Percentiles rank a stretch among this genome's conserved stretches.
These are phyloP conservation scores for Colletotrichum tanaceti DNA, from an alignment of 2,329 filamentous ascomycete species.

Conservation along the genomic window DNA sequence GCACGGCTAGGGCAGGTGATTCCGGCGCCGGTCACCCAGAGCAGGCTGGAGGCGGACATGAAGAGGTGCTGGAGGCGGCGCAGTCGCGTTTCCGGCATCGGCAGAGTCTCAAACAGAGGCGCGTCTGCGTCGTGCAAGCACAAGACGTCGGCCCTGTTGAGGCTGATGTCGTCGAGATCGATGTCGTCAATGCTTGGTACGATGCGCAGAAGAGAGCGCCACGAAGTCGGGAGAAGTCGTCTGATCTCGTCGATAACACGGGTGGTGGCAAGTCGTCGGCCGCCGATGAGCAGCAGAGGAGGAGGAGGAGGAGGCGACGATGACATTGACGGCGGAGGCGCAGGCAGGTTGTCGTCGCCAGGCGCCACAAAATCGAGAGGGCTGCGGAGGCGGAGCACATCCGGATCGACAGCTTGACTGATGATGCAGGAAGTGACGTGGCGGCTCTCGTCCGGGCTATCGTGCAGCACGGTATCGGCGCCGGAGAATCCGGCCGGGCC, in stretches of 20 bases:
- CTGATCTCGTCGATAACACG: not conserved
- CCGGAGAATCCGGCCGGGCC: no score
- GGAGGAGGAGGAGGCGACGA: no score
- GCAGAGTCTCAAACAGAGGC: not conserved
- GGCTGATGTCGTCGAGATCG: constrained; percentile 1
- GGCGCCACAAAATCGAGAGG: no score
- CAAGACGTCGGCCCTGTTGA: not conserved
- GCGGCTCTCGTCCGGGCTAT: no score
- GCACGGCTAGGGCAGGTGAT: not conserved
- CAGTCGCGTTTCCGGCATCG: constrained; percentile 4
- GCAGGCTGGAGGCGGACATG: not conserved
- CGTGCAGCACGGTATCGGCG: no score
- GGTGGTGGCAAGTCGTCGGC: not conserved
- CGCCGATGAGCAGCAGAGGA: no score
- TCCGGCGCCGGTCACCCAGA: not conserved
- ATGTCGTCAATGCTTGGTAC: constrained; percentile 6
- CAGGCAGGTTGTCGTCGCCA: no score
- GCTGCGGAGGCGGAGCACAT: no score
- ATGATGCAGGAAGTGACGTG: no score
- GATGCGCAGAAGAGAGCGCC: not conserved
- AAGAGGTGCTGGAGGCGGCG: constrained; percentile 2
- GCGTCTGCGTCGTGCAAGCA: not conserved
- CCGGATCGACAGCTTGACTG: no score
- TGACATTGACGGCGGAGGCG: no score
- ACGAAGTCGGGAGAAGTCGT: not conserved